Percentiles rank a stretch among this genome's conserved stretches.
Conservation (phyloP, 768 basidiomycete species). For the Myochromella boudieri region DNA sequence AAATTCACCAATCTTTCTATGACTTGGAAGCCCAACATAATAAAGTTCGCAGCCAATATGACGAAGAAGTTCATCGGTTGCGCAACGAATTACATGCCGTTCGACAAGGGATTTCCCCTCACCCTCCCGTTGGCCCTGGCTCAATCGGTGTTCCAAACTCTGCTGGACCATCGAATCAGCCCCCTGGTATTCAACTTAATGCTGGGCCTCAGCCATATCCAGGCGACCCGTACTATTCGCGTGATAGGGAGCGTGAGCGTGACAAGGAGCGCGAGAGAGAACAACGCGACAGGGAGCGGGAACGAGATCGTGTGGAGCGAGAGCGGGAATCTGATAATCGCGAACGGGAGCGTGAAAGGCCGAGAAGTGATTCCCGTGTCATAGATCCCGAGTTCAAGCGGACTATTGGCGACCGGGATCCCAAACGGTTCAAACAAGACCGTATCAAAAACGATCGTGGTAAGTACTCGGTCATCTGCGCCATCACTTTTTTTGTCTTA, state of each 20-base stretch:
- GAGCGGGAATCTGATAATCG: constrained; percentile 27
- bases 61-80: constrained; percentile 16
- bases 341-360: constrained; percentile 20
- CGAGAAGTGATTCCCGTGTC: constrained; percentile 16
- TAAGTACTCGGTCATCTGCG: constrained; percentile 6
- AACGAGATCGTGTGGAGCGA: constrained; percentile 30
- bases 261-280: constrained; percentile 26
- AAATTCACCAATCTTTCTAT: constrained; percentile 18
- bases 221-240: constrained; percentile 21
- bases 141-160: constrained; percentile 17
- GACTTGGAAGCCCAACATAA: constrained; percentile 18
- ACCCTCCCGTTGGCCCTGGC: constrained; percentile 18
- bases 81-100: constrained; percentile 13
- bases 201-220: constrained; percentile 16
- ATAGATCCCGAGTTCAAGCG: constrained; percentile 27
- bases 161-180: constrained; percentile 17
- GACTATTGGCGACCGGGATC: constrained; percentile 52
- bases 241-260: constrained; percentile 24
- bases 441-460: constrained; percentile 38
- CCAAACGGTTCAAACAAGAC: constrained; percentile 57
- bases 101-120: constrained; percentile 23
- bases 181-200: constrained; percentile 17
- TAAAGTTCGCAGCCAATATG: constrained; percentile 18
- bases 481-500: background rate
- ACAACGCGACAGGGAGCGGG: constrained; percentile 34